Conservation (phyloP, 192 early-diverging fungal genomes). For the Kappamyces sp. region DNA sequence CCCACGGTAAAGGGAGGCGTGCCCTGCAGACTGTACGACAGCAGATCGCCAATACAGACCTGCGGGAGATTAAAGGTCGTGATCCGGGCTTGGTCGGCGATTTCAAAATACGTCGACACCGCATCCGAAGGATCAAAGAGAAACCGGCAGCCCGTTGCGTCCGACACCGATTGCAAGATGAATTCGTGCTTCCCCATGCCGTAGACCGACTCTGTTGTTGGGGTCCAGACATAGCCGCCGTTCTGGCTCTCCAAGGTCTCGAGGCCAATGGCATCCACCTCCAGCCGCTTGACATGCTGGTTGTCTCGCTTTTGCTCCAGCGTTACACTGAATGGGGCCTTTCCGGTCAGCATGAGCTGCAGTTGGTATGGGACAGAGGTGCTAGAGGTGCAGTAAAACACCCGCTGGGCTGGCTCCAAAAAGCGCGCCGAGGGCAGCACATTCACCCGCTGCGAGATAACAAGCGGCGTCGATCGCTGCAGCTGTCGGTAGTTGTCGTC, state of each 20-base stretch:
- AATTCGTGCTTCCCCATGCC: constrained; percentile 36
- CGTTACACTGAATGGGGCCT: constrained; percentile 32
- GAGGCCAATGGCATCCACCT: not conserved
- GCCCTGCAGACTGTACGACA: constrained; percentile 61
- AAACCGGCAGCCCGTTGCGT: constrained; percentile 35
- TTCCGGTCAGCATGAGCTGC: constrained; percentile 28
- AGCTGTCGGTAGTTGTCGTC: constrained; percentile 42
- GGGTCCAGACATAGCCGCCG: not conserved
- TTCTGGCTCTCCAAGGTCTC: not conserved
- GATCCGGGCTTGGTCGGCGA: constrained; percentile 46
- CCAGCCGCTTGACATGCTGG: constrained; percentile 23
- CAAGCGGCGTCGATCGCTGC: not conserved
- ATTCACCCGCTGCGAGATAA: constrained; percentile 28
- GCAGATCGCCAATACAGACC: constrained; percentile 63
- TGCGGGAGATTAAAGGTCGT: constrained; percentile 16
- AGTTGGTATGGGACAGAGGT: constrained; percentile 19
- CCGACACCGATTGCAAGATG: constrained; percentile 27
- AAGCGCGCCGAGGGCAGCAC: constrained; percentile 35
- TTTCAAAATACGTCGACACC: constrained; percentile 21
- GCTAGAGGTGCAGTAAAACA: constrained; percentile 34
- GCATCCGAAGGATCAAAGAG: constrained; percentile 19
- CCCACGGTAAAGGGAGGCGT: constrained; percentile 57
- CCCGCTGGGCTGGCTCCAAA: constrained; percentile 21
- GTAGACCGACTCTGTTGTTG: constrained; percentile 16
- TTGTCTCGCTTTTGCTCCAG: constrained; percentile 42